Base-by-base conservation (phyloP, 108 stramenopile genomes). In the Bacterosira constricta region DNA sequence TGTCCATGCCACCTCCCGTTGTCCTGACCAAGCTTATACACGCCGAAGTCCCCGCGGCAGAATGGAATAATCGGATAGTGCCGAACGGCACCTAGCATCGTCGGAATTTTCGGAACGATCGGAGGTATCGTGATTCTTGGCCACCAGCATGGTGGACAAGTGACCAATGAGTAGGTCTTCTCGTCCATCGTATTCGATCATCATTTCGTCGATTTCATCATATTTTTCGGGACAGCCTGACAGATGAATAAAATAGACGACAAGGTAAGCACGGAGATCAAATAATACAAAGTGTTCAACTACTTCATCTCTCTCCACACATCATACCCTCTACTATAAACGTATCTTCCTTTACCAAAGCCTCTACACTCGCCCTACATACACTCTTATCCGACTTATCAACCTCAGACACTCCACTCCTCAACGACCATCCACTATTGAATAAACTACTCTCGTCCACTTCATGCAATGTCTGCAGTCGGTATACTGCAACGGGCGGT, bases 121-220 rank as follows among this genome's bases (percentile, higher is more conserved):
- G n/a, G n/a, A n/a, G n/a, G n/a, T n/a, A n/a, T n/a, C n/a, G n/a
- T n/a, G 62, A 36, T 64, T 58, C 41, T 59, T 65, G 1, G 57
- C 26, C 6, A 60, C 85, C 51, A 85, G 75, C 85, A 89, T 83
- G 3, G 72, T 82, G 10, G 83, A 69, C 10, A 89, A 67, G 25
- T 86, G 73, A 9, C 77, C 79, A 13, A 89, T 54, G 6, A 89
- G 81, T 45, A 83, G 69, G 12, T 84, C 63, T 59, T 89, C 88
- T 31, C 82, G 74, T 10, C 85, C 88, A 41, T 70, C 59, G 65
- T 87, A 89, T 60, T 87, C 84, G 12, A 27, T 51, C 82, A 89
- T 85, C 73, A 89, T 79, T 3, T 82, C 86, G 56, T 89, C 88
- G 3, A 89, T 51, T 38, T 78, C 77, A 17, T 86, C 83, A 11